Evolutionary conservation across 352 stramenopile genomes (phyloP), one percentile per base, ranked within the genome.

Genomic region (Globisporangium cystogenes): DNA sequence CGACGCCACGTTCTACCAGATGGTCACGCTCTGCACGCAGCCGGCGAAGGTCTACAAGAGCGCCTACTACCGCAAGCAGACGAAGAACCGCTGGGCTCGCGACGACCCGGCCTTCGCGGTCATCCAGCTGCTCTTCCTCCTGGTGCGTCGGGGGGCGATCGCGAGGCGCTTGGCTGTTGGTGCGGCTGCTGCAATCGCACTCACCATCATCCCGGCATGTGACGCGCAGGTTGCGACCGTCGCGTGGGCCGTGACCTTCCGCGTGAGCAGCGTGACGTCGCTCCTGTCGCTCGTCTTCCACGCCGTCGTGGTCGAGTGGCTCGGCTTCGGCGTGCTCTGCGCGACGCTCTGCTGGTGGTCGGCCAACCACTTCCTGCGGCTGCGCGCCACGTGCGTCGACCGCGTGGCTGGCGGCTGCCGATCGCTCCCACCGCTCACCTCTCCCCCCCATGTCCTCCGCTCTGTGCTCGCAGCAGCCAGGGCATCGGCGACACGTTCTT

Each of bases 31-130:
- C 29, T 93, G 77, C 46, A 69, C 90, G 46, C 76, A 90, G 55
- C 85, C 85, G 2, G 60, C 76, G 31, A 95, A 95, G 60, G 85
- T 95, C 33, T 95, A 90, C 67, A 91, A 91, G 61, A 93, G 81
- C 57, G 80, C 80, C 1, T 91, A 91, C 57, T 93, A 91, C 59
- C 80, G 80, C 52, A 91, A 91, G 56, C 80, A 99, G 70, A 99
- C 96, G 27, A 99, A 99, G 77, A 99, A 99, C 67, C 96, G 98
- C 46, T 99, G 97, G 97, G 96, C 96, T 18, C 72, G 97, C 47
- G 97, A 99, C 63, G 93, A 98, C 64, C 93, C 93, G 7, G 96
- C 96, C 5, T 99, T 99, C 78, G 88, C 90, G 6, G 93, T 98
- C 37, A 87, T 99, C 41, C 93, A 99, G 68, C 72, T 95, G 40